Base-by-base conservation (phyloP, 441 rosid genomes). In the Dalechampia spathulata region DNA sequence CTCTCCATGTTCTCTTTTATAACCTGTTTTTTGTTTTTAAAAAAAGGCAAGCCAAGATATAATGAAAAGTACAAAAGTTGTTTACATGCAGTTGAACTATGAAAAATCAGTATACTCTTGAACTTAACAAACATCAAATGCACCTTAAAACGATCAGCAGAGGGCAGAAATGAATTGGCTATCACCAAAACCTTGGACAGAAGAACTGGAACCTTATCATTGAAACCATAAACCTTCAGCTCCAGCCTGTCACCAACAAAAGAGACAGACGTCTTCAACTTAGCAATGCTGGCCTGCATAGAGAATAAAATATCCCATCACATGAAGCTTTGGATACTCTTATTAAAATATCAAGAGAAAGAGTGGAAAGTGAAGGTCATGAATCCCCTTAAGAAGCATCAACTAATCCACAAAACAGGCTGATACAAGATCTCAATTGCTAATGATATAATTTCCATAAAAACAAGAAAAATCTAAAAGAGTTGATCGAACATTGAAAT, bases 251-350 rank as follows among this genome's bases (percentile, higher is more conserved):
- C 97, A 71, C 85, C 62, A 55, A 62, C 64, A 63, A 79, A 63
- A 38, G 90, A 75, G 43, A 89, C 78, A 50, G 86, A 78, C 39
- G 99, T 83, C 76, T 90, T 95, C 74, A 93, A 78, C 75, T 82
- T 93, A 65, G 99, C 96, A 53, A 93, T 74, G 65, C 87, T 79
- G 65, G 99, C 99, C 99, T 93, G 95, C 69, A 73, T 52, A 65
- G n/a, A 53, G 16, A 41, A 21, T 59, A 54, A 21, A 23, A 61
- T 10, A 43, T 0, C 10, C 10, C 10, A 44, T 65, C 57, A 41
- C 12, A 20, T 30, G 44, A 65, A 49, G 68, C 20, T 50, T 49
- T 30, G 15, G 58, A 45, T 19, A 42, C 23, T 42, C 61, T 14
- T 8, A 40, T 27, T 11, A 37, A 61, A 32, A 53, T 11, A 58